phyloP scores from a whole-genome alignment of 2,329 filamentous ascomycete species.

The Kalaharituber pfeilii region DNA sequence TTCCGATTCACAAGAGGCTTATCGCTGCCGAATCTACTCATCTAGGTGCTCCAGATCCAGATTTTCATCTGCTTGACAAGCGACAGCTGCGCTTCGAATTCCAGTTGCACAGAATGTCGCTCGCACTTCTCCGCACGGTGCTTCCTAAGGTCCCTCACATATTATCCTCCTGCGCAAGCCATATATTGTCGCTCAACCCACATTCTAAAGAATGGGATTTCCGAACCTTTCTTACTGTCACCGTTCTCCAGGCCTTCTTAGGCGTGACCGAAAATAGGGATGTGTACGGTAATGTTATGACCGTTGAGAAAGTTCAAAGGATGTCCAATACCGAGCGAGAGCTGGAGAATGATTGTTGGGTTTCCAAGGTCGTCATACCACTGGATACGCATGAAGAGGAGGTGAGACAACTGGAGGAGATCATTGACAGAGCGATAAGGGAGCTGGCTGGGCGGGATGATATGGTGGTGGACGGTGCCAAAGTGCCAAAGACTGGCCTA shows the following conservation, averaged over 20 bases:
- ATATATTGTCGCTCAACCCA: conserved; percentile 50
- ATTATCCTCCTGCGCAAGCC: conserved; percentile 43
- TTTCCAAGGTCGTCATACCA: conserved; percentile 45
- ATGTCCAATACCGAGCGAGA: conserved; percentile 44
- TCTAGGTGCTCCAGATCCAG: no score
- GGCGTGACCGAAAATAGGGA: conserved; percentile 7
- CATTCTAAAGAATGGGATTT: conserved; percentile 63
- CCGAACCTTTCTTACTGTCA: conserved; percentile 52
- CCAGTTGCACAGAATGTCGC: no score
- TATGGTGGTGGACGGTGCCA: conserved; percentile 35
- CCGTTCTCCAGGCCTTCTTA: conserved; percentile 51
- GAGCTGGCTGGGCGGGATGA: conserved; percentile 57
- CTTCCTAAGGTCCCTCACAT: conserved; percentile 41
- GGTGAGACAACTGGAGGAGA: conserved; percentile 21
- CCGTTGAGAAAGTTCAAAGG: conserved; percentile 46
- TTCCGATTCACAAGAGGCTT: no score
- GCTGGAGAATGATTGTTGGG: conserved; percentile 66
- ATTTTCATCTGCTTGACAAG: no score
- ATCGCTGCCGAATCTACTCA: no score
- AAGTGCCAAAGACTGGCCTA: conserved; percentile 9
- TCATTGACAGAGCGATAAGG: conserved; percentile 40
- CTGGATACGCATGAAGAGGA: conserved; percentile 23
- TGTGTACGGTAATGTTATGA: conserved; percentile 26
- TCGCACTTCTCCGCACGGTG: conserved; percentile 22
- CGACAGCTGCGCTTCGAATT: no score